phyloP scores from a whole-genome alignment of 1,139 yeast species.

The Nakaseomyces delphensis region DNA sequence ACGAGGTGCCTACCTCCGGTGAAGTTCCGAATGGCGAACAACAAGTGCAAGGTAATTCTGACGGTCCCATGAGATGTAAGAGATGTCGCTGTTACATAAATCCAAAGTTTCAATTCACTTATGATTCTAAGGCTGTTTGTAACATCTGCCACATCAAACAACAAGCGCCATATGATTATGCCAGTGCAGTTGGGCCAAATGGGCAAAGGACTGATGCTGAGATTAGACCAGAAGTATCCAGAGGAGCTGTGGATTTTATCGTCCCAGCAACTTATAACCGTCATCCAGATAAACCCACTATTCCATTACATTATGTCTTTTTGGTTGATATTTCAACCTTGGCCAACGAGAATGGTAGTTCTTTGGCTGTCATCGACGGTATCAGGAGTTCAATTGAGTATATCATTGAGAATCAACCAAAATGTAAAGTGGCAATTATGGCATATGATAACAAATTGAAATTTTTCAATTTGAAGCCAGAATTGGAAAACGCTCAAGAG shows the following conservation, averaged over 20 bases:
- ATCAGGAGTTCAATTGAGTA: constrained; percentile 42
- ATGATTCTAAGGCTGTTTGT: constrained; percentile 63
- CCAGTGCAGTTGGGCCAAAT: constrained; percentile 50
- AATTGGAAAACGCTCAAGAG: constrained; percentile 52
- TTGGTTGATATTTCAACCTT: constrained; percentile 68
- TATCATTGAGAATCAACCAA: constrained; percentile 30
- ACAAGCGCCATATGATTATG: constrained; percentile 59
- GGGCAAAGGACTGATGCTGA: constrained; percentile 56
- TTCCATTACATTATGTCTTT: constrained; percentile 62
- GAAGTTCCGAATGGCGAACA: constrained; percentile 5
- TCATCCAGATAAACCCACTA: constrained; percentile 35
- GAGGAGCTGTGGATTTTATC: constrained; percentile 77
- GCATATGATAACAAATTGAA: constrained; percentile 69
- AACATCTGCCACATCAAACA: constrained; percentile 81
- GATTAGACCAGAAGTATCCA: constrained; percentile 64
- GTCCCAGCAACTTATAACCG: constrained; percentile 70
- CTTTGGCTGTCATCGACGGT: constrained; percentile 56
- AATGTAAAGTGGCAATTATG: constrained; percentile 55
- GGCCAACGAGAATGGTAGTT: constrained; percentile 52
- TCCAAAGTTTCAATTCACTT: constrained; percentile 66
- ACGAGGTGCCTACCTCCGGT: constrained; percentile 30
- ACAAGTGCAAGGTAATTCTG: background rate
- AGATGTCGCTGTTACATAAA: constrained; percentile 88
- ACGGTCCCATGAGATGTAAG: constrained; percentile 78
- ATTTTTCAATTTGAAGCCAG: constrained; percentile 59